Conservation (phyloP, 164 flowering plant species). For the Cinnamomum micranthum region DNA sequence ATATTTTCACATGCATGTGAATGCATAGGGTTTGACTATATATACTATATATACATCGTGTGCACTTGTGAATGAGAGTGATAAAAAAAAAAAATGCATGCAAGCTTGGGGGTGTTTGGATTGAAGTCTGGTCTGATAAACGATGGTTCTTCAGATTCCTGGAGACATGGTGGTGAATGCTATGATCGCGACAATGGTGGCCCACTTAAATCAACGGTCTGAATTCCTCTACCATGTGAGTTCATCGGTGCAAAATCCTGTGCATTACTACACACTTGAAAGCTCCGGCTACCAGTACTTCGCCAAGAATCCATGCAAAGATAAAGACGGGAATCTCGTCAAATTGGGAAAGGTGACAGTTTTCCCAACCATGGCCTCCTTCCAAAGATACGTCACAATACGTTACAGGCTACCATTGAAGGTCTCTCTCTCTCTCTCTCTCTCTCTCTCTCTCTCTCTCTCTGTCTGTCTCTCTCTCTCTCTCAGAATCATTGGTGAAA, state of each 20-base stretch:
- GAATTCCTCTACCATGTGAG: constrained; percentile 54
- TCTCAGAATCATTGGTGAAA: not conserved
- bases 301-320: constrained; percentile 39
- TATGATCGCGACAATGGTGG: constrained; percentile 50
- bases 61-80: too few species aligned
- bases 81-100: too few species aligned
- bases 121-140: too few species aligned
- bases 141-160: constrained; percentile 49
- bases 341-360: constrained; percentile 28
- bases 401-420: constrained; percentile 43
- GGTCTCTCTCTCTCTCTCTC: constrained; percentile 27
- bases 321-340: constrained; percentile 44
- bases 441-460: constrained; percentile 8
- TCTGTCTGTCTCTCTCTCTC: too few species aligned
- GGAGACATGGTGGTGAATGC: constrained; percentile 90
- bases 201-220: constrained; percentile 31
- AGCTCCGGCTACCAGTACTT: constrained; percentile 32
- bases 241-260: constrained; percentile 49
- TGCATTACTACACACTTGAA: constrained; percentile 13
- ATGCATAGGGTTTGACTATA: too few species aligned
- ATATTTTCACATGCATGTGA: too few species aligned
- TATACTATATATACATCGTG: too few species aligned
- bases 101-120: too few species aligned
- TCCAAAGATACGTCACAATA: constrained; percentile 43
- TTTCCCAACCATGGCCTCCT: constrained; percentile 32